These are phyloP conservation scores for Amphirosellinia nigrospora DNA, from an alignment of 495 filamentous ascomycete species.

Conservation along the genomic window DNA sequence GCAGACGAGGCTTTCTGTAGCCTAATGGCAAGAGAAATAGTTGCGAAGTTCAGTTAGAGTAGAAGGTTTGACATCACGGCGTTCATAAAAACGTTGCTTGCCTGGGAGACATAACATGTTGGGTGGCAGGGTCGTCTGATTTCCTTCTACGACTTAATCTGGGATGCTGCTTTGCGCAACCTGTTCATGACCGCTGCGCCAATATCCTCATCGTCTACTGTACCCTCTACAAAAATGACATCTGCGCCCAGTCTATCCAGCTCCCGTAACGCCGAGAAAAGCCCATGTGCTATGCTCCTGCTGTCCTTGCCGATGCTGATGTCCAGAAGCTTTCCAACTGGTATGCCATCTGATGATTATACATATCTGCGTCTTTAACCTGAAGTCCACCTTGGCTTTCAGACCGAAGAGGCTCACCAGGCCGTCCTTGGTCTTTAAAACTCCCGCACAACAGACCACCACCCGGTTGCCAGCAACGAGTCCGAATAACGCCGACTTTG, in stretches of 20 bases:
- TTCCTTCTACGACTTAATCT: constrained; percentile 52
- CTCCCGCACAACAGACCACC: constrained; percentile 38
- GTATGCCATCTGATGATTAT: constrained; percentile 29
- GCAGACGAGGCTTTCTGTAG: constrained; percentile 16
- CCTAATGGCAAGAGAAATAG: constrained; percentile 25
- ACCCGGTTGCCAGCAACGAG: constrained; percentile 47
- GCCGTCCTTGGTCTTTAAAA: constrained; percentile 30
- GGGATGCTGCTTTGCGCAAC: constrained; percentile 81
- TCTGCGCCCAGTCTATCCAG: constrained; percentile 81
- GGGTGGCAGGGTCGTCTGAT: constrained; percentile 12
- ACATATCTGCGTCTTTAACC: constrained; percentile 42
- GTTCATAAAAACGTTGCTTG: constrained; percentile 40
- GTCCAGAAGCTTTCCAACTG: constrained; percentile 54
- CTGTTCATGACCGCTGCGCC: constrained; percentile 98
- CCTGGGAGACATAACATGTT: constrained; percentile 32
- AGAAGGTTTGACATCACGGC: constrained; percentile 30
- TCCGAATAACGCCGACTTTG: constrained; percentile 51
- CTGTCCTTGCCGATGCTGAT: constrained; percentile 71
- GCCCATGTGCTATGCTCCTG: constrained; percentile 76
- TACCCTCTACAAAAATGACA: constrained; percentile 90
- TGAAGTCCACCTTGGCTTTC: constrained; percentile 37
- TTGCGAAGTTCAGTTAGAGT: constrained; percentile 11
- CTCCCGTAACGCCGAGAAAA: constrained; percentile 87
- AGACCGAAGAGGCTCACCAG: constrained; percentile 14
- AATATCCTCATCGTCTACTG: constrained; percentile 78